phyloP scores from a whole-genome alignment of 1,139 yeast genomes.

The Lodderomyces pseudojiufengensis region DNA sequence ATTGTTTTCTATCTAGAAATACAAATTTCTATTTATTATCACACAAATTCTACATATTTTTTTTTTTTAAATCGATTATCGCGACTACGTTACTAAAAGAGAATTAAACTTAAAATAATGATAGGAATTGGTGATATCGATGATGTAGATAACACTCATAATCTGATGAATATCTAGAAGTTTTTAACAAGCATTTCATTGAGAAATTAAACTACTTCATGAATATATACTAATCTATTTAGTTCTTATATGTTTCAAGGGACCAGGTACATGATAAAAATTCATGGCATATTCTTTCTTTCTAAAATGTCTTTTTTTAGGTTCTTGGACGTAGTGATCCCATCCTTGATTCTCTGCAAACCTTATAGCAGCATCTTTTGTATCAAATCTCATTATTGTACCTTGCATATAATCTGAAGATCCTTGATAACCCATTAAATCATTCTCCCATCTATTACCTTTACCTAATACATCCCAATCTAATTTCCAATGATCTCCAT shows the following conservation, averaged over 20 bases:
- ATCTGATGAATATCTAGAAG: no score
- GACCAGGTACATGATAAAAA: constrained; percentile 67
- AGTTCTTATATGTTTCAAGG: constrained; percentile 79
- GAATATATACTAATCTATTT: constrained; percentile 38
- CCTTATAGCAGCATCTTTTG: constrained; percentile 71
- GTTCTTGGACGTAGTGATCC: constrained; percentile 81
- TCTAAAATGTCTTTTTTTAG: constrained; percentile 68
- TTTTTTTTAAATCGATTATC: no score
- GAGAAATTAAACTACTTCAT: no score
- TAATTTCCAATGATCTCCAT: constrained; percentile 63
- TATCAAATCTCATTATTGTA: constrained; percentile 70
- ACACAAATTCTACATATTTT: no score
- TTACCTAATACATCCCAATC: constrained; percentile 83
- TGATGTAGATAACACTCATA: no score
- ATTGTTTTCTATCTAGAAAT: no score
- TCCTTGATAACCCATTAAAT: constrained; percentile 81
- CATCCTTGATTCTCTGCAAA: constrained; percentile 86
- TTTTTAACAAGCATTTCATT: no score
- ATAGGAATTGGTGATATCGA: no score
- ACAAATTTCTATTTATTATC: no score
- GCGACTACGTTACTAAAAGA: no score
- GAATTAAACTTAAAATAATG: no score
- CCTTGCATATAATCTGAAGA: constrained; percentile 86
- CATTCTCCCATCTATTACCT: constrained; percentile 88
- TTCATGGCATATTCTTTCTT: constrained; percentile 73